These are phyloP conservation scores for Mycena chlorophos DNA, from an alignment of 768 basidiomycete genomes.

Conservation along the genomic window DNA sequence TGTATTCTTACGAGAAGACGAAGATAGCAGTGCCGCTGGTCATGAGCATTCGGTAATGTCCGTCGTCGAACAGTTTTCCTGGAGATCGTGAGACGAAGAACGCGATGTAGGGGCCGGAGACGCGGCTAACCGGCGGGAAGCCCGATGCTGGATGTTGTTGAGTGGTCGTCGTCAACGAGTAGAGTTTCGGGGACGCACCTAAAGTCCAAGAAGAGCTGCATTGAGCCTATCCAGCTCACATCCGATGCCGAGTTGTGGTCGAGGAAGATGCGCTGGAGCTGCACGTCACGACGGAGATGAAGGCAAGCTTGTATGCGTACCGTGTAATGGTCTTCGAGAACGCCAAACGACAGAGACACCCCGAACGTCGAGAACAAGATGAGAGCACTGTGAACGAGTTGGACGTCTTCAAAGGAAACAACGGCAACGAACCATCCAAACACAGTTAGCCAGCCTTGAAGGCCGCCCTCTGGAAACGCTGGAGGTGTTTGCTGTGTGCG, in stretches of 20 bases:
- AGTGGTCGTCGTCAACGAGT: neutral
- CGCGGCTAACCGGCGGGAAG: slow-evolving; percentile 13
- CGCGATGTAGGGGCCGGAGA: neutral
- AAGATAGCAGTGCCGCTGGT: slow-evolving; percentile 13
- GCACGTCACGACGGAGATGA: neutral
- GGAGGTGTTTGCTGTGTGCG: too few species aligned
- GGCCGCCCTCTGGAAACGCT: too few species aligned
- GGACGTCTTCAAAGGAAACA: too few species aligned
- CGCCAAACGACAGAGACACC: slow-evolving; percentile 19
- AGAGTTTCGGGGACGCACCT: slow-evolving; percentile 2
- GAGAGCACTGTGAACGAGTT: slow-evolving; percentile 19
- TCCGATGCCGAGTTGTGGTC: slow-evolving; percentile 15
- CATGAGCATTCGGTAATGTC: slow-evolving; percentile 18
- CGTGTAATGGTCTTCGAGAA: slow-evolving; percentile 20
- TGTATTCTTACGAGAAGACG: slow-evolving; percentile 17
- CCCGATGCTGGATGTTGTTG: slow-evolving; percentile 8
- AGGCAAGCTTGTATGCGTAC: neutral
- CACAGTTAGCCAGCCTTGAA: too few species aligned
- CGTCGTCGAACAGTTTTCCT: slow-evolving; percentile 19
- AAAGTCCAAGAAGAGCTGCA: slow-evolving; percentile 18
- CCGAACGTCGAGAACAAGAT: slow-evolving; percentile 21
- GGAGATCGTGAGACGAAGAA: neutral
- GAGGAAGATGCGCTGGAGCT: slow-evolving; percentile 12
- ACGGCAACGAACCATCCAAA: too few species aligned
- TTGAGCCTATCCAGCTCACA: slow-evolving; percentile 19